Evolutionary conservation across 495 filamentous ascomycete species (phyloP).

Genomic region (Tuber calosporum): DNA sequence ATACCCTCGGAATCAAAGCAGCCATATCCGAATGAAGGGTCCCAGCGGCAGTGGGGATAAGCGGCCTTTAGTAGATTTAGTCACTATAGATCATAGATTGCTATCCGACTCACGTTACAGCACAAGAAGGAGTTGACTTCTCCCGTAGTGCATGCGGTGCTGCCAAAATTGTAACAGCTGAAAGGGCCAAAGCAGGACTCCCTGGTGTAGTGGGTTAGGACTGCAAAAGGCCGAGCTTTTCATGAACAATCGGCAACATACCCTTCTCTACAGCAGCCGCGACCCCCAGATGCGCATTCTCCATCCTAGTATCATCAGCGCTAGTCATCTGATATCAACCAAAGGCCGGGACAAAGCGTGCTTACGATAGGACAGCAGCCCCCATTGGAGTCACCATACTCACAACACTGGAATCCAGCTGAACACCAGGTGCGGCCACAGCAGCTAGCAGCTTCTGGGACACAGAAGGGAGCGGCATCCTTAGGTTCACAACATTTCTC

Average conservation of each 20-base stretch:
- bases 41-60: constrained; percentile 15
- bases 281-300: constrained; percentile 10
- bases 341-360: background rate
- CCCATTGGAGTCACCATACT: constrained; percentile 13
- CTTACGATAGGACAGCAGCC: constrained; percentile 19
- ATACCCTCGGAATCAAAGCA: constrained; percentile 17
- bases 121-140: background rate
- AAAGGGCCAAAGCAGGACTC: constrained; percentile 16
- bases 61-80: constrained; percentile 18
- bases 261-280: constrained; percentile 21
- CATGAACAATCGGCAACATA: background rate
- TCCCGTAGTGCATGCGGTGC: constrained; percentile 19
- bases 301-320: constrained; percentile 10
- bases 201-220: constrained; percentile 1
- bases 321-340: background rate
- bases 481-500: constrained; percentile 19
- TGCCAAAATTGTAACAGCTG: constrained; percentile 22
- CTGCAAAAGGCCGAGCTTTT: background rate
- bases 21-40: constrained; percentile 21
- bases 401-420: constrained; percentile 15
- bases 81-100: constrained; percentile 1
- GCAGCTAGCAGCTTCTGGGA: constrained; percentile 14
- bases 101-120: background rate
- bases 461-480: constrained; percentile 15
- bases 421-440: constrained; percentile 24